Evolutionary conservation across 78 protist genomes (phyloP).

Genomic region (Chrysochromulina parva): DNA sequence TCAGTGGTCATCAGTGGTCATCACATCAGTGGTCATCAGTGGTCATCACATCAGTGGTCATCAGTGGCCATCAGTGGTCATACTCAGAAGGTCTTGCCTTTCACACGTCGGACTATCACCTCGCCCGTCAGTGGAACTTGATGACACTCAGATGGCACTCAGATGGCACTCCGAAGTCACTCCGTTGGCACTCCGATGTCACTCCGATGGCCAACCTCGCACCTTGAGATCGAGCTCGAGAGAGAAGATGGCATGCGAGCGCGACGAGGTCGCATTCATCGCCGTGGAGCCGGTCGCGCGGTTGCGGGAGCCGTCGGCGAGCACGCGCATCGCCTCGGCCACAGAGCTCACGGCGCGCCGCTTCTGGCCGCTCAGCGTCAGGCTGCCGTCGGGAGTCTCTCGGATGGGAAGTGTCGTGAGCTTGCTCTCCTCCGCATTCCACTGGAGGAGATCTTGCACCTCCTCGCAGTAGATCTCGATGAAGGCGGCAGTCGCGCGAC

Average conservation of each 20-base stretch:
- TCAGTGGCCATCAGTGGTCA: too few relatives aligned
- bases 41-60: not conserved
- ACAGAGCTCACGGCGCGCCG: not conserved
- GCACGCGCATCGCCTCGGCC: constrained; percentile 18
- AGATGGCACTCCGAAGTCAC: too few relatives aligned
- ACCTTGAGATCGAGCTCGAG: not conserved
- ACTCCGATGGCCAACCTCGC: too few relatives aligned
- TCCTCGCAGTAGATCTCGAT: constrained; percentile 66
- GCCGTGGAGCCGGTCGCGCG: constrained; percentile 55
- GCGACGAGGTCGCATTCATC: constrained; percentile 56
- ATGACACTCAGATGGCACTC: too few relatives aligned
- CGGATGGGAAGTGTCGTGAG: not conserved
- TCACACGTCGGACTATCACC: too few relatives aligned
- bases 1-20: too few relatives aligned
- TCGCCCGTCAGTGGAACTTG: too few relatives aligned
- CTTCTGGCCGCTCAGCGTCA: not conserved
- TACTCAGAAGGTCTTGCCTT: too few relatives aligned
- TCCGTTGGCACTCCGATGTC: too few relatives aligned
- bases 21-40: not conserved
- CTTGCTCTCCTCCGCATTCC: not conserved
- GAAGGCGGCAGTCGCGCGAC: constrained; percentile 24
- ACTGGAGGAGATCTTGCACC: not conserved
- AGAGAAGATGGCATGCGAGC: constrained; percentile 70
- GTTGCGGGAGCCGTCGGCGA: constrained; percentile 37
- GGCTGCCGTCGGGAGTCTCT: constrained; percentile 21